phyloP scores from a whole-genome alignment of 2,329 filamentous ascomycete species.

The Neophaeococcomyces mojaviensis region DNA sequence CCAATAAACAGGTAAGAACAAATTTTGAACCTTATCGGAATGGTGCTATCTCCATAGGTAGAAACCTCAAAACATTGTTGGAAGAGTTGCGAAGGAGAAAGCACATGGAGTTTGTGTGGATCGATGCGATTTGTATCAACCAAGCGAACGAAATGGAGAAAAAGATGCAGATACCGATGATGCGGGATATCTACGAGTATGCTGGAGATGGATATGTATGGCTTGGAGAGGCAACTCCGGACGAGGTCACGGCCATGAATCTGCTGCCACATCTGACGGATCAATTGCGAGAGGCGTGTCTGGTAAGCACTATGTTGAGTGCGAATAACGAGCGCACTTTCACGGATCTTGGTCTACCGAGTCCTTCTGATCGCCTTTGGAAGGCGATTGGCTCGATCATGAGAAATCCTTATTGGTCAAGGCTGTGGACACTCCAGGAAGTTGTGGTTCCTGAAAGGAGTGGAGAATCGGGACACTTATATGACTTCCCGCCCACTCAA shows the following conservation, averaged over 20 bases:
- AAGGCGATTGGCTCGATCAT: background rate
- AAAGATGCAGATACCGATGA: constrained; percentile 10
- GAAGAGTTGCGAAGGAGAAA: background rate
- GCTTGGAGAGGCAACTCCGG: constrained; percentile 12
- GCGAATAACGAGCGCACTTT: background rate
- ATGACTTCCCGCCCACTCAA: background rate
- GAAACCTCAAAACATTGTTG: background rate
- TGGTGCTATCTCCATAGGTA: background rate
- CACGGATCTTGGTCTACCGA: background rate
- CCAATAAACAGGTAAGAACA: background rate
- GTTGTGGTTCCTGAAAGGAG: background rate
- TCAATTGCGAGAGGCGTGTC: background rate
- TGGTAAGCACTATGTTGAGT: background rate
- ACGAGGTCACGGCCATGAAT: background rate
- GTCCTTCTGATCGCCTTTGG: background rate
- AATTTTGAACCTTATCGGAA: background rate
- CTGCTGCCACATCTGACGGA: background rate
- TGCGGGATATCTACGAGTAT: constrained; percentile 10
- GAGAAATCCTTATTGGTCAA: background rate
- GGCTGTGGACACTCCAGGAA: background rate
- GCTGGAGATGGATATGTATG: constrained; percentile 9
- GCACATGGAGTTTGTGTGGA: constrained; percentile 12
- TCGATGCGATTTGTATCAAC: constrained; percentile 13
- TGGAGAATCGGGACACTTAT: background rate
- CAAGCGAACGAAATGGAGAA: constrained; percentile 10